Evolutionary conservation across 345 rosid species (phyloP), one percentile per base, ranked within the genome.

Genomic region (Sisymbrium irio): DNA sequence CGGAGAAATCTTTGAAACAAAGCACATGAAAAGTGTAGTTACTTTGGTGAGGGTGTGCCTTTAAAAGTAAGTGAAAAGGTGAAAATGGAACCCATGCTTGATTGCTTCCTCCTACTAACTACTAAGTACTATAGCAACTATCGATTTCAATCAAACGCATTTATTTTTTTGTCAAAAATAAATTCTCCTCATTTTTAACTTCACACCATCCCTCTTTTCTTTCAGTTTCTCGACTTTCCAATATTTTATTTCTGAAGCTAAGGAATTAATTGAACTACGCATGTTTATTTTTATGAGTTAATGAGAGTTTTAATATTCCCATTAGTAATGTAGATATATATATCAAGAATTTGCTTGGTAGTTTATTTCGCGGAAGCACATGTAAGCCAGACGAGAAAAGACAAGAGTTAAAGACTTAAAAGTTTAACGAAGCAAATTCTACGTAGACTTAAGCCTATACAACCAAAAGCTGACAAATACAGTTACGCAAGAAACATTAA

Each of bases 381-480:
- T 22, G 25, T 22, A 22, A 22, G 25, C 25, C 25, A 22, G 25
- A 22, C 3, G 25, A 22, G 1, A 28, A 30, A 54, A 32, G 57
- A 44, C 58, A 22, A 13, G 12, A 44, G 59, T 56, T 25, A 44
- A 64, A 11, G 6, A 27, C 28, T 27, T 27, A 27, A 30, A 4
- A 6, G 45, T 35, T 56, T 42, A 73, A 18, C 25, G 59, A 58
- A 58, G 35, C 28, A 66, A 65, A 47, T 66, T 66, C 67, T 66
- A 74, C 67, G 9, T 74, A 66, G 61, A 47, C 60, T 73, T 22
- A 64, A 47, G 39, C 15, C 66, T 64, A 62, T 40, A 22, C 66
- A 36, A 46, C 44, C 10, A 74, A 74, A 74, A 74, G 72, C 72
- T 74, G 72, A 74, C 66, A 65, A 17, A 74, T 74, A 74, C 78